These are phyloP conservation scores for Teratosphaeria zuluensis DNA, from an alignment of 2,329 filamentous ascomycete genomes.

Conservation along the genomic window DNA sequence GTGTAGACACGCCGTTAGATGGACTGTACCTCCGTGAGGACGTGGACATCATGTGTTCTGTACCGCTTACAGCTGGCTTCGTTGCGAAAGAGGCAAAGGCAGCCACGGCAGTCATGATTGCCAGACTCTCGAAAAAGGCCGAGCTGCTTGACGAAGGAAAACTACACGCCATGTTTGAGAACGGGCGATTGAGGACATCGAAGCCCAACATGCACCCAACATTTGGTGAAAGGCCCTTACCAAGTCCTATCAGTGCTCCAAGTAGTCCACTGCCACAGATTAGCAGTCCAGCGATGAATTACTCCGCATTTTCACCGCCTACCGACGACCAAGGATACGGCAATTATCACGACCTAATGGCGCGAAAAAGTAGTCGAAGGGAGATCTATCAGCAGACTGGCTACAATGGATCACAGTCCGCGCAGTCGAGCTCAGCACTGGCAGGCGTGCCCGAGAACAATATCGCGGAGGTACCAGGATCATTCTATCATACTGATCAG, in stretches of 20 bases:
- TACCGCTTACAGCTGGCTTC: constrained; percentile 46
- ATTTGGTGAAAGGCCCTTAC: constrained; percentile 4
- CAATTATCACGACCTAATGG: constrained; percentile 20
- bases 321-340: constrained; percentile 20
- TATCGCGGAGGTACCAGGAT: constrained; percentile 33
- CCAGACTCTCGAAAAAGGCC: constrained; percentile 61
- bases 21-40: constrained; percentile 61
- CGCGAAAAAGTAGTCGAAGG: constrained; percentile 5
- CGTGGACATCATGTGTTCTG: constrained; percentile 60
- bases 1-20: constrained; percentile 53
- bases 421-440: constrained; percentile 13
- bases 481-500: constrained; percentile 28
- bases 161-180: constrained; percentile 57
- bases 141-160: constrained; percentile 54
- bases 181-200: constrained; percentile 53
- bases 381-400: constrained; percentile 16
- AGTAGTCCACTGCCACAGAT: constrained; percentile 8
- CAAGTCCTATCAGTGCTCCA: constrained; percentile 4
- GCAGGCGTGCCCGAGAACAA: constrained; percentile 14
- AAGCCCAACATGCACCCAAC: constrained; percentile 31
- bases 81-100: constrained; percentile 58
- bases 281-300: constrained; percentile 3
- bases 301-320: constrained; percentile 1
- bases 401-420: constrained; percentile 17
- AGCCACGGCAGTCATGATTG: constrained; percentile 58